Base-by-base conservation (phyloP, 495 filamentous ascomycete species). In the Neurospora sp. region DNA sequence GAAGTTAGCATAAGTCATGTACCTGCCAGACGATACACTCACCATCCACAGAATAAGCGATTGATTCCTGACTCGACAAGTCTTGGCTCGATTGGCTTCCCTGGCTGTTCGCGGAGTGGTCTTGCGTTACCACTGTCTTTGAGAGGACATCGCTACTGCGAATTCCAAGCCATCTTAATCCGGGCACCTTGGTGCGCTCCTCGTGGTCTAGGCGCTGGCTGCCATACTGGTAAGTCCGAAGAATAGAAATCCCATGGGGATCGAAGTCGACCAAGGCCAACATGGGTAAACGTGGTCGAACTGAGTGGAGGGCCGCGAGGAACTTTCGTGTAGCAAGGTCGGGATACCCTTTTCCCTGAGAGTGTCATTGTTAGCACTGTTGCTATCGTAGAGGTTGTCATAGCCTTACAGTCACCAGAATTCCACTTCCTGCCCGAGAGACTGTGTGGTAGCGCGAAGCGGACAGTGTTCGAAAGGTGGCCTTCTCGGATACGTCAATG, bases 331-430 rank as follows among this genome's bases (percentile, higher is more conserved):
- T 97, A 6, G 87, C 85, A 35, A 97, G 84, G 77, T 99, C 96
- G 0, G 96, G 94, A 80, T 96, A 98, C 0, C 96, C 96, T 85
- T 97, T 98, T 1, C 89, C 93, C 93, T 93, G 73, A 16, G 9
- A 14, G 8, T 9, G 37, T 35, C 23, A 59, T 9, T 16, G 27
- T 72, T 6, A 69, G 70, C 69, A 18, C 23, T 7, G 66, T n/a
- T 37, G n/a, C 31, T 10, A 9, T 37, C 5, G 6, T 39, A 12
- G 70, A 69, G 20, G 14, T 62, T 4, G 38, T 14, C 14, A 40
- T 69, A 40, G 38, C 6, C 79, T 31, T 72, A 80, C 72, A 4
- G 81, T 86, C 7, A 87, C 44, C 10, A 82, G 39, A 23, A 84
- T 74, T 4, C 76, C 78, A 20, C 75, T 75, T 31, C 74, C 77